Evolutionary conservation across 768 basidiomycete genomes (phyloP).

Genomic region (Suillus cothurnatus): DNA sequence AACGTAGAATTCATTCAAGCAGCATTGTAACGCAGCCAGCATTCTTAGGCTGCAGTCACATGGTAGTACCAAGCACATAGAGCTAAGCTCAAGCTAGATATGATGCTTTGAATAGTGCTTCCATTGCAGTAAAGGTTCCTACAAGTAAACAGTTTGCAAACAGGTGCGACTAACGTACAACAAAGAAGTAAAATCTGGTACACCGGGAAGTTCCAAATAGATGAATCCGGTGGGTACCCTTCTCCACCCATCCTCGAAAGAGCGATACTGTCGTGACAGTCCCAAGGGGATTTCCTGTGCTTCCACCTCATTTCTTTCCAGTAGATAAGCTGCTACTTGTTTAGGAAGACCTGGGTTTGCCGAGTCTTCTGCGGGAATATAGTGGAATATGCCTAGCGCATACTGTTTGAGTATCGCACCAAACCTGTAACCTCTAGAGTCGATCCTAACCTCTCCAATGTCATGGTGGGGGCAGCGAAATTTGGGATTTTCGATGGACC

Average conservation of each 20-base stretch:
- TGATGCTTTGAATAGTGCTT: not conserved
- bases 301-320: not conserved
- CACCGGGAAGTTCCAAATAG: not conserved
- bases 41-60: no score
- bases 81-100: not conserved
- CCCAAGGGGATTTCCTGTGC: not conserved
- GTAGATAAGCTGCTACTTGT: not conserved
- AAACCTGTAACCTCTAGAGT: not conserved
- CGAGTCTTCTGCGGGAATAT: not conserved
- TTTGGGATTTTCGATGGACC: not conserved
- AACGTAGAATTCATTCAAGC: no score
- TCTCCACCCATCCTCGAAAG: not conserved
- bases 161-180: not conserved
- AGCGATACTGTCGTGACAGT: not conserved
- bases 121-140: not conserved
- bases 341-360: not conserved
- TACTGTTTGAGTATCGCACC: not conserved
- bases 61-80: not conserved
- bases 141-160: not conserved
- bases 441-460: not conserved
- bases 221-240: not conserved
- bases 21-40: no score
- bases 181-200: not conserved
- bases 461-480: not conserved
- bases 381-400: not conserved